Evolutionary conservation across 2,329 filamentous ascomycete genomes (phyloP), one percentile per base, ranked within the genome.

Genomic region (Neospermospora avenae): DNA sequence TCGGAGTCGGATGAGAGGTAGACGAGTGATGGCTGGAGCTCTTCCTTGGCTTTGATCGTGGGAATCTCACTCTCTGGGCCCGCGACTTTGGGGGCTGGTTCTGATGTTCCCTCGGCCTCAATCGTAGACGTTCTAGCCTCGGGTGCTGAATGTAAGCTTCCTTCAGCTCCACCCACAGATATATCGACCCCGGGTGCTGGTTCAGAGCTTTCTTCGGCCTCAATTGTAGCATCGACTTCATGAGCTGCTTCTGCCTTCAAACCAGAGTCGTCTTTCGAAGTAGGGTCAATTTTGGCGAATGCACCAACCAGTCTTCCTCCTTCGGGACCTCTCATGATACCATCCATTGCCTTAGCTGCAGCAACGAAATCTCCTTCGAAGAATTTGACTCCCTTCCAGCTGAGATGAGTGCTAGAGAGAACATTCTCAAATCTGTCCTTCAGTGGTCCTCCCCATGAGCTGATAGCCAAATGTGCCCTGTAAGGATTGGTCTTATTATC

Each of bases 1-100:
- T 89, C 86, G n/a, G 91, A 96, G 74, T 99, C 95, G 16, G 92
- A 92, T 7, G 91, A 91, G 4, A 99, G 84, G 72, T 99, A 99
- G 59, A 99, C 84, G 6, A 97, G 80, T 1, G 75, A 77, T 46
- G 72, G 88, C 83, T 80, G 61, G 64, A 59, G 4, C 65, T 65
- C 20, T 46, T 58, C 44, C 13, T 35, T 3, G 6, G 16, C n/a
- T 20, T 46, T 41, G 22, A 18, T 14, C 20, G 18, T 8, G 7
- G 28, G 10, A 4, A 4, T 4, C n/a, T 34, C 24, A 25, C 11
- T 34, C 16, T 31, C 51, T 20, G 37, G 18, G 6, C 16, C 3
- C 24, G 28, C n/a, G 31, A 57, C 24, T 46, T 31, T 14, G 8
- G 24, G 28, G 28, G 28, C 28, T 5, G 28, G n/a, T n/a, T n/a